Conservation (phyloP, 257 asterid genomes). For the Plantago major region DNA sequence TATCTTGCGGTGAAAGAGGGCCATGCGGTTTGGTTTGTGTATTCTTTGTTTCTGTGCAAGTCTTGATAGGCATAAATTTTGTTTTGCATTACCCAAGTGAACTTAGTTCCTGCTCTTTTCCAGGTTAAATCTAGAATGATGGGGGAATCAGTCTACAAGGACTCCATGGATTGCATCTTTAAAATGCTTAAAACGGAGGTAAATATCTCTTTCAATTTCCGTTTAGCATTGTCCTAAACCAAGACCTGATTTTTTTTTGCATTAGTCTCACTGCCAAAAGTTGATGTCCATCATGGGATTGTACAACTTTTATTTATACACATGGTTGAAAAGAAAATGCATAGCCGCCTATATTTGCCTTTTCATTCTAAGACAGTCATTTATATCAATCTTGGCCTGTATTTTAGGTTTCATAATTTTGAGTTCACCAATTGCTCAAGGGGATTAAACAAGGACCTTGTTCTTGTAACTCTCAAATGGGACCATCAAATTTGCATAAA, state of each 20-base stretch:
- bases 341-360: neutral
- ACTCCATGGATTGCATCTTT: conserved; percentile 72
- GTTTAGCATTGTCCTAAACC: conserved; percentile 7
- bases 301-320: neutral
- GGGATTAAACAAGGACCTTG: no score
- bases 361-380: neutral
- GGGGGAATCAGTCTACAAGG: conserved; percentile 80
- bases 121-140: conserved; percentile 96
- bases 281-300: conserved; percentile 4
- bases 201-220: conserved; percentile 19
- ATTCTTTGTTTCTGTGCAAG: conserved; percentile 1
- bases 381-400: no score
- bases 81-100: neutral
- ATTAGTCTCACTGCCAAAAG: conserved; percentile 10
- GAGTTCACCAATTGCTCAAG: no score
- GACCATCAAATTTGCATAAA: neutral
- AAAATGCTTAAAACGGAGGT: conserved; percentile 79
- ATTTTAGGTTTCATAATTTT: no score
- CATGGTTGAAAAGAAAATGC: neutral
- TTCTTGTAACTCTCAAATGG: neutral
- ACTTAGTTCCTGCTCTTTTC: conserved; percentile 20
- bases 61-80: neutral
- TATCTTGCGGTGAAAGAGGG: conserved; percentile 2
- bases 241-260: conserved; percentile 1
- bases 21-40: conserved; percentile 1